Evolutionary conservation across 2,329 filamentous ascomycete genomes (phyloP), one percentile per base, ranked within the genome.

Genomic region (Hypocreales sp.): DNA sequence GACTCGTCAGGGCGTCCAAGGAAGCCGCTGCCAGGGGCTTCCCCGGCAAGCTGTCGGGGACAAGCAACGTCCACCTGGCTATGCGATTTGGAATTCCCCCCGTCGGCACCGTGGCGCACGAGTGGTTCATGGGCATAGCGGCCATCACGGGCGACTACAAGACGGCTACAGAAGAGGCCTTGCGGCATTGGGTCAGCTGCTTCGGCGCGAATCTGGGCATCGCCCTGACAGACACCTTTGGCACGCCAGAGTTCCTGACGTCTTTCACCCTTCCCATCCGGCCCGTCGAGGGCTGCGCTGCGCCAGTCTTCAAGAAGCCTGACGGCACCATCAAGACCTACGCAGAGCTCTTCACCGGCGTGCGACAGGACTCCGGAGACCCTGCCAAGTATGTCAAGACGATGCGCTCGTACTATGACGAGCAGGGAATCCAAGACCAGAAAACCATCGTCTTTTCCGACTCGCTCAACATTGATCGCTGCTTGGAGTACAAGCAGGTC

Each of bases 81-180:
- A 93, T 92, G 83, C 79, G 83, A 43, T 87, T 92, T 53, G 74
- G 72, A 24, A 72, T 94, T 24, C 59, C 72, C 4, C 84, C 90
- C 0, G 70, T 95, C 9, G 90, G 90, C 5, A 98, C 90, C 0
- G 68, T 73, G 2, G 90, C 90, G 1, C 90, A 98, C 46, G 90
- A 98, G 56, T 98, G 90, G 90, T 95, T 94, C 60, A 98, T 98
- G 90, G 86, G 83, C 22, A 87, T 92, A 35, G 90, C 90, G 1
- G 86, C 90, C 21, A 83, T 94, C 40, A 81, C 78, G 5, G 67
- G 82, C 35, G 71, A 94, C 53, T 98, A 98, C 47, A 67, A 72
- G 40, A 64, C 68, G 35, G 86, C 90, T 4, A 92, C 86, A 20
- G 83, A 92, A 49, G 67, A 77, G 36, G 86, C 83, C 0, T 58